Percentiles rank a stretch among this genome's conserved stretches.
Evolutionary conservation across 108 stramenopile genomes (phyloP).

Genomic region (Poteriospumella lacustris): DNA sequence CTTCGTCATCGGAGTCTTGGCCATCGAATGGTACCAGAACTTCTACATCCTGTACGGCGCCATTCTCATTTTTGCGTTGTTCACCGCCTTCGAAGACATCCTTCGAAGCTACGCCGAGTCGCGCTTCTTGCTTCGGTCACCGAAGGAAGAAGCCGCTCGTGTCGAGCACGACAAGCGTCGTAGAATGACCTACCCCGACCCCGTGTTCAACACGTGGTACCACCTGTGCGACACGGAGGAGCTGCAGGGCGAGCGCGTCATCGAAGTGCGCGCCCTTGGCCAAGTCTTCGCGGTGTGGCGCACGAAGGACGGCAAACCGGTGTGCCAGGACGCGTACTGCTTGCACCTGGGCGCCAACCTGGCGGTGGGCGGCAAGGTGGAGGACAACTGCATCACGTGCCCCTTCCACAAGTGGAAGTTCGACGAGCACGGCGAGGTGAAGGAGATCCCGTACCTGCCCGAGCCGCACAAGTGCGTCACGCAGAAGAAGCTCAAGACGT

Average conservation of each 20-base stretch:
- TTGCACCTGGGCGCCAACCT: slow-evolving; percentile 41
- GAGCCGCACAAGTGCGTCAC: not conserved
- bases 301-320: slow-evolving; percentile 3
- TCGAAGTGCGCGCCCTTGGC: slow-evolving; percentile 32
- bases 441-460: not conserved
- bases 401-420: slow-evolving; percentile 42
- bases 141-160: too few species aligned
- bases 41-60: too few species aligned
- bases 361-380: slow-evolving; percentile 35
- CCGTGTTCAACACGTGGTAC: slow-evolving; percentile 34
- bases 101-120: too few species aligned
- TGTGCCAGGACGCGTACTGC: slow-evolving; percentile 36
- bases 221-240: slow-evolving; percentile 32
- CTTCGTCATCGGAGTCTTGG: too few species aligned
- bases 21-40: too few species aligned
- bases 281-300: slow-evolving; percentile 31
- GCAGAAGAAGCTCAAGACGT: not conserved
- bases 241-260: slow-evolving; percentile 4
- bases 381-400: slow-evolving; percentile 25
- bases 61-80: too few species aligned
- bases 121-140: too few species aligned
- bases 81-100: too few species aligned
- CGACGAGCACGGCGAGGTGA: slow-evolving; percentile 26
- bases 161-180: not conserved
- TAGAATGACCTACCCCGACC: not conserved